Evolutionary conservation across 345 rosid species (phyloP), one percentile per base, ranked within the genome.

Genomic region (Rhizophora apiculata): DNA sequence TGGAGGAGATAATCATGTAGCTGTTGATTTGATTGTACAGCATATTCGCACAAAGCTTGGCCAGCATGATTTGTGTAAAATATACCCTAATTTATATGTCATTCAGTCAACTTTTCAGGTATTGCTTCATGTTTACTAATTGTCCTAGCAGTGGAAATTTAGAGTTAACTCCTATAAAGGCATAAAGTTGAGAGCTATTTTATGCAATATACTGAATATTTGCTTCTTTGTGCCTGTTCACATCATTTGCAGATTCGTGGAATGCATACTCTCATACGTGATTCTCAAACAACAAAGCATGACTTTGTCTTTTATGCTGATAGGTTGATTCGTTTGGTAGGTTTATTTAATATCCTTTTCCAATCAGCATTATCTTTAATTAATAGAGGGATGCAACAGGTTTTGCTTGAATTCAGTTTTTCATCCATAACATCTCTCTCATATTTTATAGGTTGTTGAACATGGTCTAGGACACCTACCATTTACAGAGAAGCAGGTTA

Each of bases 51-150:
- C 96, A 57, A 95, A 95, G 83, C 96, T 95, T 80, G 97, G 96
- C 57, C 99, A 95, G 79, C 97, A 92, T 77, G 96, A 95, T 81
- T 87, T 95, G 54, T 95, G 99, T 84, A 95, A 95, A 90, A 92
- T 92, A 82, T 92, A 95, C 76, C 97, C 97, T 15, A 95, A 86
- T 78, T 87, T 92, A 70, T 89, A 89, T 69, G 93, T 91, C 68
- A 95, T 95, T 79, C 96, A 92, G 32, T 95, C 99, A 65, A 95
- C 99, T 61, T 95, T 95, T 84, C 99, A 95, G 99, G 99, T 95
- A 76, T 62, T 26, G 55, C 67, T 72, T 63, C 67, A 24, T 67
- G 64, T 24, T 59, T 57, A 37, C 56, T 63, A 57, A 48, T 57
- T 39, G 21, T 13, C 46, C 34, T 61, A 37, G 46, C 31, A 43